Percentiles rank a stretch among this genome's conserved stretches.
Conservation (phyloP, 2,329 filamentous ascomycete genomes). For the Exophiala spinifera region DNA sequence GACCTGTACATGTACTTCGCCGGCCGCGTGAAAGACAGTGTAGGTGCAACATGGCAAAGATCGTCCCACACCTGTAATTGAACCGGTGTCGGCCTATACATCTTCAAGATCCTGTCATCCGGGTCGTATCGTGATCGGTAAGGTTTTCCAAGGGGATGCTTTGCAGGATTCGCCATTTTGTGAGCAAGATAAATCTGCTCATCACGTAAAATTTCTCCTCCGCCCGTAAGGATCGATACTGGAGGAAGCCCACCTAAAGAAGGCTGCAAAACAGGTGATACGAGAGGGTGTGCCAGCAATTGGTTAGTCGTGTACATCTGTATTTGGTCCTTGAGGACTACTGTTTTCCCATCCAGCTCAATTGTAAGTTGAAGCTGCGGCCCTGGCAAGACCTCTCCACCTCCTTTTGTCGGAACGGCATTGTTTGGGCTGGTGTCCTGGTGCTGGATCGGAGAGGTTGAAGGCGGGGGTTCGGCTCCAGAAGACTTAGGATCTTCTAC, state of each 20-base stretch:
- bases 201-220: constrained; percentile 83
- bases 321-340: constrained; percentile 85
- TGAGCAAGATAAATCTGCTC: constrained; percentile 95
- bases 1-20: constrained; percentile 95
- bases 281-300: constrained; percentile 78
- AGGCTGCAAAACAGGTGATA: constrained; percentile 84
- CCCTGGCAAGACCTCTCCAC: constrained; percentile 27
- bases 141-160: constrained; percentile 67
- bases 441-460: constrained; percentile 26
- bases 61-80: constrained; percentile 96
- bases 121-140: constrained; percentile 63
- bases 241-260: constrained; percentile 88
- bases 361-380: constrained; percentile 54
- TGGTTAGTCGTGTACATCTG: constrained; percentile 85
- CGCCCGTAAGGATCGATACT: constrained; percentile 79
- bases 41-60: constrained; percentile 86
- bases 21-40: constrained; percentile 91
- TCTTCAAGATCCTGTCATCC: constrained; percentile 52
- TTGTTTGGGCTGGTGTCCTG: background rate
- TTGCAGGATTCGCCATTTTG: constrained; percentile 80
- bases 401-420: constrained; percentile 1
- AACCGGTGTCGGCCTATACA: constrained; percentile 80
- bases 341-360: constrained; percentile 64
- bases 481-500: background rate
- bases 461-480: constrained; percentile 33